Evolutionary conservation across 2,329 filamentous ascomycete genomes (phyloP), one percentile per base, ranked within the genome.

Genomic region (Ophiostoma triangulosporum): DNA sequence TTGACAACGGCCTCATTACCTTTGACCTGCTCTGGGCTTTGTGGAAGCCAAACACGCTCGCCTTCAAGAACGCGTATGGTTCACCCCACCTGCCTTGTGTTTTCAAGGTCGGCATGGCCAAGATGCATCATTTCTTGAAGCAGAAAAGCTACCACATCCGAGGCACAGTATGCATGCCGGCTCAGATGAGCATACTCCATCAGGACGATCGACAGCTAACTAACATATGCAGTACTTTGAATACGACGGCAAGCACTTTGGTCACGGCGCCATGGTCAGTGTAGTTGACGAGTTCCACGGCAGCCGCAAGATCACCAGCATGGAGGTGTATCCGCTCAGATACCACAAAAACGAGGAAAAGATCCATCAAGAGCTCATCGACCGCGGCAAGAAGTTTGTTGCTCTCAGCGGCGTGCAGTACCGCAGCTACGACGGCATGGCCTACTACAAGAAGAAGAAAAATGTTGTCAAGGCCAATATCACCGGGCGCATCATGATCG

Each of bases 11-110:
- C 8, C 81, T 88, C 45, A 94, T 95, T 64, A 94, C 88, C 0
- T 95, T 90, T 60, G 88, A 95, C 54, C 75, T 94, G 2, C 71
- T 94, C 1, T 95, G 89, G 89, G 88, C 88, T 0, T 69, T 95
- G 3, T 94, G 86, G 76, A 94, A 93, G 63, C 89, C 89, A 0
- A 86, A 88, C 61, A 88, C 86, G 0, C 77, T 95, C 20, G 84
- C 81, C 1, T 91, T 84, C 64, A 80, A 84, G 0, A 78, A 80
- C 0, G 91, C 86, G 0, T 95, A 95, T 58, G 85, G 85, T 3
- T 81, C 80, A 32, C 70, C 74, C 14, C 86, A 91, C 36, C 83
- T 93, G 61, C 86, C 88, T 2, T 79, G 87, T n/a, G 84, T 85
- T 9, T 91, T 94, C 75, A 89, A 86, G 64, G 81, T 91, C 1